These are phyloP conservation scores for Salvia sclarea DNA, from an alignment of 305 asterid genomes.

Conservation along the genomic window DNA sequence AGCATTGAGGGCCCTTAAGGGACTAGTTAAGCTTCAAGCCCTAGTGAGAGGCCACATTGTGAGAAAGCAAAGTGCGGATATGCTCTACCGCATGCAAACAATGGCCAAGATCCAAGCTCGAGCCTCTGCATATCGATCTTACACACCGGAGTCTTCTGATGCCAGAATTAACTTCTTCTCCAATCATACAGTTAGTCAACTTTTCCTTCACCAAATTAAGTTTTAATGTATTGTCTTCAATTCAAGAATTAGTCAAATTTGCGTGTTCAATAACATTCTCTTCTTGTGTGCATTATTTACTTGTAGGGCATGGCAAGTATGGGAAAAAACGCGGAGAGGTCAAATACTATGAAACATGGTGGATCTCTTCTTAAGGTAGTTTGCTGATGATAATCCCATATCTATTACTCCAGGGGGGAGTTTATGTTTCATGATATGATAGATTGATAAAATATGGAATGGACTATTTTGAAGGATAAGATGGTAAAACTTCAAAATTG, in stretches of 20 bases:
- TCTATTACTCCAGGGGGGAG: not conserved
- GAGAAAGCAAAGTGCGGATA: slow-evolving; percentile 85
- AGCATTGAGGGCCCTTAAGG: slow-evolving; percentile 89
- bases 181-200: slow-evolving; percentile 48
- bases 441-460: too few relatives aligned
- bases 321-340: slow-evolving; percentile 42
- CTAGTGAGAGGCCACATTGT: slow-evolving; percentile 89
- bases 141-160: slow-evolving; percentile 42
- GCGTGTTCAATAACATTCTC: not conserved
- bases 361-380: slow-evolving; percentile 59
- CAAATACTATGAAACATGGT: slow-evolving; percentile 39
- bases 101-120: slow-evolving; percentile 96
- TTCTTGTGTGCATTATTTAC: slow-evolving; percentile 17
- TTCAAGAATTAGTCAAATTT: not conserved
- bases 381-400: slow-evolving; percentile 10
- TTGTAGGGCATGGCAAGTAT: slow-evolving; percentile 51
- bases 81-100: slow-evolving; percentile 92
- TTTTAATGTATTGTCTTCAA: not conserved
- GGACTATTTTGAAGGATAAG: too few relatives aligned
- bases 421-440: too few relatives aligned
- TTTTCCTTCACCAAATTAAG: not conserved
- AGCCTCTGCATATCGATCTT: slow-evolving; percentile 66
- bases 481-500: too few relatives aligned
- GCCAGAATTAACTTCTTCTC: slow-evolving; percentile 30
- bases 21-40: slow-evolving; percentile 94